Conservation (phyloP, 1,139 yeast species). For the Pneumocystis sp. region DNA sequence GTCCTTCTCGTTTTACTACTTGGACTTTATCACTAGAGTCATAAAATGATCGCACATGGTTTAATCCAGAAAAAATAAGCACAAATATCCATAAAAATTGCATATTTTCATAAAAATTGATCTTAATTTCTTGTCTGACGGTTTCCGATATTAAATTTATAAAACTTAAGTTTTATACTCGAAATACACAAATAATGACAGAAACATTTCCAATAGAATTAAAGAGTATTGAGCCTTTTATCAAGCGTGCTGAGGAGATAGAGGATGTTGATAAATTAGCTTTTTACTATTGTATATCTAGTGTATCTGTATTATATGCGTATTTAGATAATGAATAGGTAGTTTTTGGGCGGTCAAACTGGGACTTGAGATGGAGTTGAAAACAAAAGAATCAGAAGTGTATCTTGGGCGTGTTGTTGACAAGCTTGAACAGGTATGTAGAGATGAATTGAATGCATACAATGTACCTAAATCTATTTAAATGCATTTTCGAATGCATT, state of each 20-base stretch:
- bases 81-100: background rate
- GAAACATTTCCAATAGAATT: conserved; percentile 17
- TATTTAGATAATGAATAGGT: background rate
- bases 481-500: background rate
- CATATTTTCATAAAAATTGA: background rate
- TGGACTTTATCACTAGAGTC: background rate
- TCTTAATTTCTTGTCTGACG: background rate
- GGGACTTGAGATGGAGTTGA: background rate
- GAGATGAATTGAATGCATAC: background rate
- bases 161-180: background rate
- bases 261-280: conserved; percentile 37
- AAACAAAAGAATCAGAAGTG: conserved; percentile 1
- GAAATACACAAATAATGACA: background rate
- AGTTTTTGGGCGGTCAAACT: conserved; percentile 4
- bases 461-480: background rate
- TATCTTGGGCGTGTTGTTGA: conserved; percentile 4
- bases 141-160: background rate
- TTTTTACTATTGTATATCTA: conserved; percentile 35
- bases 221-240: conserved; percentile 30
- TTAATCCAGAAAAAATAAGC: background rate
- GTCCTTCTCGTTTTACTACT: conserved; percentile 33
- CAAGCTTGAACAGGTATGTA: background rate
- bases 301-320: conserved; percentile 18
- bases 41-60: background rate
- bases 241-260: conserved; percentile 40